A percentile compares a stretch with the other conserved stretches of the same genome.
These are phyloP conservation scores for Phaeodactylum tricornutum DNA, from an alignment of 108 stramenopile genomes.

Conservation along the genomic window DNA sequence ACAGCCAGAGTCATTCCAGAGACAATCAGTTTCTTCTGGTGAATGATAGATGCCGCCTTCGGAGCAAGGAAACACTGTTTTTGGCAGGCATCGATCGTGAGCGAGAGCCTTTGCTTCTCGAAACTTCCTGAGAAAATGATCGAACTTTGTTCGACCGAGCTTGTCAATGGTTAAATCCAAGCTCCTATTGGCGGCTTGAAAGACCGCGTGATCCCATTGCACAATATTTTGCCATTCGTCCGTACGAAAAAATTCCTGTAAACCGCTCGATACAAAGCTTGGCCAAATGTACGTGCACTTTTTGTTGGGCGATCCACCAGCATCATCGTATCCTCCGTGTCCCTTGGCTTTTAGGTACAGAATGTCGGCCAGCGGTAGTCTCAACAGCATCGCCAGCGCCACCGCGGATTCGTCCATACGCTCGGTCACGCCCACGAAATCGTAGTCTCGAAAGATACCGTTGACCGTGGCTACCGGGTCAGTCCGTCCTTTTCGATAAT, in stretches of 20 bases:
- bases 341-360: conserved; percentile 15
- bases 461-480: background rate
- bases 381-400: conserved; percentile 19
- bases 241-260: conserved; percentile 5
- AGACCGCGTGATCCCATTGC: conserved; percentile 11
- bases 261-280: conserved; percentile 3
- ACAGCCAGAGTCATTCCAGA: conserved; percentile 26
- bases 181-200: conserved; percentile 20
- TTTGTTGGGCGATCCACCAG: background rate
- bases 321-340: conserved; percentile 19
- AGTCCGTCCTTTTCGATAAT: background rate
- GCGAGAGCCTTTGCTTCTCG: too few species aligned
- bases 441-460: conserved; percentile 25
- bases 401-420: conserved; percentile 39
- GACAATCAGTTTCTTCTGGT: conserved; percentile 31
- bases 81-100: too few species aligned
- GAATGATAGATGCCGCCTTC: too few species aligned
- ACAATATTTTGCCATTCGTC: conserved; percentile 8
- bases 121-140: too few species aligned
- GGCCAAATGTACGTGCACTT: background rate
- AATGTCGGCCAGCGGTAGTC: conserved; percentile 17
- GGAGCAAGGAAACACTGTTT: too few species aligned
- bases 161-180: conserved; percentile 34
- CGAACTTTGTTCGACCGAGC: too few species aligned
- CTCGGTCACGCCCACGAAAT: conserved; percentile 40